Evolutionary conservation across 192 early-diverging fungal genomes (phyloP).

Genomic region (Coemansia sp.): DNA sequence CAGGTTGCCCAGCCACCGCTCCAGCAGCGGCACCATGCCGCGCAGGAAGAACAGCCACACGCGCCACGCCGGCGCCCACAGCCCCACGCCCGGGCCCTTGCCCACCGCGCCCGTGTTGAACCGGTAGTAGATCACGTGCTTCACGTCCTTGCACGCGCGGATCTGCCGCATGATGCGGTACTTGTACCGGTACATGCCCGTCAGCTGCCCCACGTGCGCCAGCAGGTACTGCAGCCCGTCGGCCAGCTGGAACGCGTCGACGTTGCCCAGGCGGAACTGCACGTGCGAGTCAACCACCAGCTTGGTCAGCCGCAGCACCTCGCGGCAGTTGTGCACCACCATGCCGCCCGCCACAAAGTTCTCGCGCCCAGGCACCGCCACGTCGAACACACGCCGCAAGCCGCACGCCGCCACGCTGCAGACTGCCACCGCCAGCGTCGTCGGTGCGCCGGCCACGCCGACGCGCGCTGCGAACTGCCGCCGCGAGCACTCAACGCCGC

Average conservation of each 20-base stretch:
- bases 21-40: constrained; percentile 94
- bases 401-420: constrained; percentile 9
- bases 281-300: constrained; percentile 97
- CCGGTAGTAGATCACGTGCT: constrained; percentile 89
- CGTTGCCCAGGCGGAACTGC: constrained; percentile 96
- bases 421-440: constrained; percentile 30
- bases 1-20: constrained; percentile 98
- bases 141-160: constrained; percentile 92
- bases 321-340: constrained; percentile 68
- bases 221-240: constrained; percentile 99
- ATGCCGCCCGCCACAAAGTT: constrained; percentile 52
- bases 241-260: constrained; percentile 98
- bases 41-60: constrained; percentile 99
- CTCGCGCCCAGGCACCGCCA: constrained; percentile 49
- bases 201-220: constrained; percentile 97
- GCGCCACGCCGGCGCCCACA: constrained; percentile 99
- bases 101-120: constrained; percentile 95
- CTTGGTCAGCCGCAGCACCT: constrained; percentile 95
- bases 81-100: constrained; percentile 97
- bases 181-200: constrained; percentile 99
- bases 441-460: neutral
- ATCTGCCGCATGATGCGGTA: constrained; percentile 97
- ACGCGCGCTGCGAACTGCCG: too few species aligned
- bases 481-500: neutral
- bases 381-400: constrained; percentile 46